Percentiles rank a stretch among this genome's conserved stretches.
These are phyloP conservation scores for Scedosporium aurantiacum DNA, from an alignment of 2,329 filamentous ascomycete genomes.

Conservation along the genomic window DNA sequence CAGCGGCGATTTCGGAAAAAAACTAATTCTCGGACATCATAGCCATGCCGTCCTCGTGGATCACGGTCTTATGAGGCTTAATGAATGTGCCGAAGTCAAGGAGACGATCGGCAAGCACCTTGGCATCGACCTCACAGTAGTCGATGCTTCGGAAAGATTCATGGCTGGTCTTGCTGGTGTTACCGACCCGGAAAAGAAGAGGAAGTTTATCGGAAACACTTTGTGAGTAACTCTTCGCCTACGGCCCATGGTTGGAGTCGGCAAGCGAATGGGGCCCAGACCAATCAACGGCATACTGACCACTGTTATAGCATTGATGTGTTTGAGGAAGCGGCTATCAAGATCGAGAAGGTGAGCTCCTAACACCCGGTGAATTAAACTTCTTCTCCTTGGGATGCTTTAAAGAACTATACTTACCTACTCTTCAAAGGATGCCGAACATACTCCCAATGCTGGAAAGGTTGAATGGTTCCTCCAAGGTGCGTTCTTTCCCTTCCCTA, in stretches of 20 bases:
- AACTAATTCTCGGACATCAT: neutral
- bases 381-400: neutral
- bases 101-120: conserved; percentile 67
- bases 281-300: too few relatives aligned
- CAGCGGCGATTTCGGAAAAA: neutral
- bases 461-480: conserved; percentile 49
- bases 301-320: conserved; percentile 33
- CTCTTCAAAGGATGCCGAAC: conserved; percentile 43
- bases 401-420: neutral
- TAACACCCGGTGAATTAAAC: neutral
- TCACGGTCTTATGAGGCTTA: conserved; percentile 74
- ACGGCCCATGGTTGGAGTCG: too few relatives aligned
- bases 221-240: conserved; percentile 16
- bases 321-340: conserved; percentile 64
- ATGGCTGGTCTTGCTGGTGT: conserved; percentile 66
- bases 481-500: too few relatives aligned
- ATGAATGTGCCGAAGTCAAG: conserved; percentile 76
- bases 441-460: conserved; percentile 57
- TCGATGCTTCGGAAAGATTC: conserved; percentile 70
- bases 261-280: too few relatives aligned
- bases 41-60: conserved; percentile 49
- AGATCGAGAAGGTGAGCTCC: conserved; percentile 10
- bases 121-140: conserved; percentile 81
- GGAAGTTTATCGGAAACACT: conserved; percentile 78
- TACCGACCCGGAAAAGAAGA: conserved; percentile 70